Evolutionary conservation across 345 rosid genomes (phyloP), one percentile per base, ranked within the genome.

Genomic region (Citrus medica): DNA sequence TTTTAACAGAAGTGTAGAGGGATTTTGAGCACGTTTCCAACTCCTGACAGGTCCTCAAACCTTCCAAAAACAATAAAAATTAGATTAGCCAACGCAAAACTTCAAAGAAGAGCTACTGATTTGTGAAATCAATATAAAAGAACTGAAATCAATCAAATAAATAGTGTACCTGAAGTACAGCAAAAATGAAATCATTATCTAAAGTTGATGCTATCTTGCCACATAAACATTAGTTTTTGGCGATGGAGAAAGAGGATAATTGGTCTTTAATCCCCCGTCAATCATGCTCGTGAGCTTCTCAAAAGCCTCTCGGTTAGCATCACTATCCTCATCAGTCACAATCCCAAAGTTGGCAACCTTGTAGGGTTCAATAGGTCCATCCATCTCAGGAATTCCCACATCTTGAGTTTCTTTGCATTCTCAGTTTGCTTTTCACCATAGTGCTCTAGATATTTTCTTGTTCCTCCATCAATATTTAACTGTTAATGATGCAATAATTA

Each of bases 141-240:
- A 35, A 35, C 37, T 35, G 7, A 35, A 35, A 35, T 35, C 37
- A 6, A 35, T 35, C 9, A 37, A 33, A 56, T 55, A 46, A 19
- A 38, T 68, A 77, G 75, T 82, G 78, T 83, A 94, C 98, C 86
- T 83, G 88, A 76, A 94, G 97, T 64, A 92, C 82, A 63, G 94
- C 83, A 28, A 90, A 88, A 91, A 96, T 92, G 77, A 91, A 94
- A 69, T 94, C 95, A 89, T 92, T 91, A 81, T 91, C 97, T 65
- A 91, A 92, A n/a, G 94, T 82, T 61, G 94, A 79, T 60, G 97
- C 90, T 83, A 96, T 96, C 92, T 94, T 94, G 89, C 98, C 97
- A 92, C 87, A 86, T 92, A 96, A 80, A 96, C 94, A 7, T 97
- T 94, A 62, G 98, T 94, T 83, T 94, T 97, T 53, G 97, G 97